These are phyloP conservation scores for Hymenoscyphus fraxineus DNA, from an alignment of 2,329 filamentous ascomycete species.

Conservation along the genomic window DNA sequence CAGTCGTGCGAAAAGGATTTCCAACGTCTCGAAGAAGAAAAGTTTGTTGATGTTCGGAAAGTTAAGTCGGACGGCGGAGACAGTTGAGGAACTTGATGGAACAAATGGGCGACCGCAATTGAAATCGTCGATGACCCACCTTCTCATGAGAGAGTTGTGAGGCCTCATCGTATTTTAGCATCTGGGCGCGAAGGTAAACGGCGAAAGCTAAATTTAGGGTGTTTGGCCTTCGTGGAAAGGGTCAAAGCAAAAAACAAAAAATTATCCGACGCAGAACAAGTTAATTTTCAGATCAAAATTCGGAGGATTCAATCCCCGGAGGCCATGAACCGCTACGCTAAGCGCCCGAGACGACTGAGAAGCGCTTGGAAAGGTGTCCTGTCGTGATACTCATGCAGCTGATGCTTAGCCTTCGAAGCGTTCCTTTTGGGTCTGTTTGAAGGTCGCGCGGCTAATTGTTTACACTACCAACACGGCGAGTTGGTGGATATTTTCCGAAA, in stretches of 20 bases:
- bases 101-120: no score
- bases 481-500: background rate
- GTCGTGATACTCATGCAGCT: background rate
- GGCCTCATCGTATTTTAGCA: background rate
- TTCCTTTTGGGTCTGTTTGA: slow-evolving; percentile 1
- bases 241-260: background rate
- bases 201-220: background rate
- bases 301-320: background rate
- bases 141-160: background rate
- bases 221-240: background rate
- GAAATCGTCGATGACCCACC: no score
- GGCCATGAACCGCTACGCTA: slow-evolving; percentile 1
- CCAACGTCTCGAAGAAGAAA: no score
- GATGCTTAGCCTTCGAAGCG: background rate
- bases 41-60: no score
- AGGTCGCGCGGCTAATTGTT: slow-evolving; percentile 1
- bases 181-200: background rate
- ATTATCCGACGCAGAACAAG: slow-evolving; percentile 2
- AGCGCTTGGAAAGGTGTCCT: background rate
- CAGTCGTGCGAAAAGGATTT: no score
- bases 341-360: background rate
- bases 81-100: no score
- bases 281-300: background rate
- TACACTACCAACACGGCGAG: background rate
- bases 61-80: no score